Evolutionary conservation across 176 grass and related monocot genomes (phyloP).

Genomic region (Tillandsia fasciculata): DNA sequence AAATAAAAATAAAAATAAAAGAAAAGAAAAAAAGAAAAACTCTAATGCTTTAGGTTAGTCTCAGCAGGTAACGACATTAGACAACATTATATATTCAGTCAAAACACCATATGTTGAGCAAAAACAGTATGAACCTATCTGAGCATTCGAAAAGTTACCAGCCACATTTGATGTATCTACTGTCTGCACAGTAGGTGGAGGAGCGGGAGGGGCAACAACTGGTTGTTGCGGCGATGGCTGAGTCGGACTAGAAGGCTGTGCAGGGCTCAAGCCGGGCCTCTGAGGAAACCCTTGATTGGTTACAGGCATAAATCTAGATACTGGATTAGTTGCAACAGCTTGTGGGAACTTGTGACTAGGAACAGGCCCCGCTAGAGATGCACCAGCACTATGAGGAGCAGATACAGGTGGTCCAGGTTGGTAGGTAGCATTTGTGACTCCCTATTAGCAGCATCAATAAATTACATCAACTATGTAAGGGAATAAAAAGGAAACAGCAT

Average conservation of each 20-base stretch:
- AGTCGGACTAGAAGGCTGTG: constrained; percentile 78
- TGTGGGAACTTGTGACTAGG: constrained; percentile 49
- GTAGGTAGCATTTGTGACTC: constrained; percentile 30
- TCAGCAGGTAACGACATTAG: not conserved
- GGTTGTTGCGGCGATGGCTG: constrained; percentile 35
- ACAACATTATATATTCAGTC: not conserved
- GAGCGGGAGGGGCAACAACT: constrained; percentile 42
- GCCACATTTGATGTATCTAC: constrained; percentile 91
- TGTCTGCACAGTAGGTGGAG: constrained; percentile 72
- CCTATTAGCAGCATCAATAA: constrained; percentile 24
- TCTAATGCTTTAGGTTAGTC: not conserved
- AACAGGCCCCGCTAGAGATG: constrained; percentile 30
- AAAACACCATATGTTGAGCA: not conserved
- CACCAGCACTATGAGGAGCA: constrained; percentile 21
- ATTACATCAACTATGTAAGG: constrained; percentile 6
- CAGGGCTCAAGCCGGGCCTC: constrained; percentile 54
- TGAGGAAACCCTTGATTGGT: constrained; percentile 58
- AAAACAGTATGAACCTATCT: not conserved
- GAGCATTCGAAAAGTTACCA: constrained; percentile 33
- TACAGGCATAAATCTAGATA: constrained; percentile 53
- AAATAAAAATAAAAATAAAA: not conserved
- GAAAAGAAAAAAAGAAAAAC: not conserved
- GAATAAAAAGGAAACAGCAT: not conserved
- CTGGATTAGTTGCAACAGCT: constrained; percentile 37
- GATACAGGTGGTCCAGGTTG: constrained; percentile 30